A percentile compares a stretch with the other conserved stretches of the same genome.
These are phyloP conservation scores for Phaeotremella fagi DNA, from an alignment of 768 basidiomycete genomes.

Conservation along the genomic window DNA sequence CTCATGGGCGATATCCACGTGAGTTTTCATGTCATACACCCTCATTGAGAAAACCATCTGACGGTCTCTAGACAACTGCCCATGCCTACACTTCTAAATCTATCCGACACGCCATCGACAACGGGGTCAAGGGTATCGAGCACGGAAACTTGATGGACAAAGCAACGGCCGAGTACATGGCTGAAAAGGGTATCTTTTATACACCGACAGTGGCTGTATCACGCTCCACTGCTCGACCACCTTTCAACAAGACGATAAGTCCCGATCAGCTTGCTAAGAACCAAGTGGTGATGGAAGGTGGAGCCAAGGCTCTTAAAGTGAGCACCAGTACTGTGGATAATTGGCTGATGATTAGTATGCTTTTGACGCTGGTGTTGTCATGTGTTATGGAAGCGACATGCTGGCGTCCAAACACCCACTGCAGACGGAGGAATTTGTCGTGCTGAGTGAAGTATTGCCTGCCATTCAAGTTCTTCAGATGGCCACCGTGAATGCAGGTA, in stretches of 20 bases:
- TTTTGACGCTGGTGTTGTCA: constrained; percentile 51
- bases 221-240: constrained; percentile 52
- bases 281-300: constrained; percentile 51
- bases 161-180: constrained; percentile 51
- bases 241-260: constrained; percentile 52
- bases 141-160: constrained; percentile 53
- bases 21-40: background rate
- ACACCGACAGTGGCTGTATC: constrained; percentile 53
- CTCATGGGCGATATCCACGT: constrained; percentile 50
- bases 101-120: constrained; percentile 52
- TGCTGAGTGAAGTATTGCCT: background rate
- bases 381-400: constrained; percentile 48
- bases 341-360: constrained; percentile 36
- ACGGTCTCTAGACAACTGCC: constrained; percentile 38
- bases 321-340: background rate
- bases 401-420: constrained; percentile 63
- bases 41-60: background rate
- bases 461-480: constrained; percentile 39
- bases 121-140: constrained; percentile 53
- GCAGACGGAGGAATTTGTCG: constrained; percentile 50
- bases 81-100: constrained; percentile 51
- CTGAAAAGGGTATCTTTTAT: constrained; percentile 51
- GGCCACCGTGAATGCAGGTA: constrained; percentile 51
- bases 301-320: constrained; percentile 50
- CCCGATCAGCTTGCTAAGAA: constrained; percentile 51